Percentiles rank a stretch among this genome's conserved stretches.
phyloP scores from a whole-genome alignment of 106 monocot genomes.

The Phalaenopsis aphrodite region DNA sequence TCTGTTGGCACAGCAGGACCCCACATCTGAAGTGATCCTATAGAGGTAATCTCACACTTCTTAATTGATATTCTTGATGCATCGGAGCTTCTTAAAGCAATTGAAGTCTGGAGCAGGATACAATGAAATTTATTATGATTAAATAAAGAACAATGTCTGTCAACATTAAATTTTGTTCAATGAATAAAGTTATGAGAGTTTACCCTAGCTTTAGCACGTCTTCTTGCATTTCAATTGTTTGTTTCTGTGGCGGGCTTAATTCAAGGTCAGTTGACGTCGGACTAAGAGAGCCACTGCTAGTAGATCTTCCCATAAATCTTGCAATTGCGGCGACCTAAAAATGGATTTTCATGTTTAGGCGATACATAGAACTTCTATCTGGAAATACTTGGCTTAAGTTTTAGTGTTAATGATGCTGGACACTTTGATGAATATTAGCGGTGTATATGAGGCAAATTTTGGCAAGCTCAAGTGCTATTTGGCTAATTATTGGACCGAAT shows the following conservation, averaged over 20 bases:
- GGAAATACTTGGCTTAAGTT: neutral
- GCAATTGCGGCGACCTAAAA: slow-evolving; percentile 32
- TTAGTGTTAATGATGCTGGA: neutral
- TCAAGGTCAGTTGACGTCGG: slow-evolving; percentile 27
- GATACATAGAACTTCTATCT: neutral
- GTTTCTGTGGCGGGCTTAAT: slow-evolving; percentile 39
- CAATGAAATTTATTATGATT: slow-evolving; percentile 8
- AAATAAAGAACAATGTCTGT: neutral
- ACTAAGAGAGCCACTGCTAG: slow-evolving; percentile 8
- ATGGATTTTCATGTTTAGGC: slow-evolving; percentile 1
- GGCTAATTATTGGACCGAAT: too few species aligned
- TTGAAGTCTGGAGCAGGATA: slow-evolving; percentile 37
- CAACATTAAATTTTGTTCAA: neutral
- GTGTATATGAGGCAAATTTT: too few species aligned
- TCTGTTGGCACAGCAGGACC: neutral
- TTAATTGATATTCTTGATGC: neutral
- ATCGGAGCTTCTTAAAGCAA: slow-evolving; percentile 16
- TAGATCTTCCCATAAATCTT: slow-evolving; percentile 12
- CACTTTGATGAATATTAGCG: too few species aligned
- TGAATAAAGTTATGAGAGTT: neutral
- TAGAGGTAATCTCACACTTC: slow-evolving; percentile 1
- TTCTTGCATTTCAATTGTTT: slow-evolving; percentile 19
- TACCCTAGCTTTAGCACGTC: slow-evolving; percentile 34
- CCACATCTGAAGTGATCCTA: neutral
- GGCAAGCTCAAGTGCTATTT: too few species aligned